A percentile compares a stretch with the other conserved stretches of the same genome.
These are phyloP conservation scores for Piper longum DNA, from an alignment of 164 flowering plant genomes.

Conservation along the genomic window DNA sequence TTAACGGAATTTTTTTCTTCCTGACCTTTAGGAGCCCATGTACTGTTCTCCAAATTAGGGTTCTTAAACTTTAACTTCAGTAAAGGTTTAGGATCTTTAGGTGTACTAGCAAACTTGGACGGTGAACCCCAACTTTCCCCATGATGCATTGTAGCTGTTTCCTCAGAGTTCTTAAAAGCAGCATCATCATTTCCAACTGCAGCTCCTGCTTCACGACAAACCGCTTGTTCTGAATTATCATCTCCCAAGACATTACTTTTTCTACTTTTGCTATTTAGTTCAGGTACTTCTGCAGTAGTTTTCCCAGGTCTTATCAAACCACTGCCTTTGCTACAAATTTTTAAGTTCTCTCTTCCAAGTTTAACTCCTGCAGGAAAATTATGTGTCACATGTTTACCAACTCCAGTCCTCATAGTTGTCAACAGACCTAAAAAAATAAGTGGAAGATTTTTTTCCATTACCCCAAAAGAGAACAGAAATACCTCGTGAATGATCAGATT, in stretches of 20 bases:
- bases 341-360: slow-evolving; percentile 17
- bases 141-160: slow-evolving; percentile 9
- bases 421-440: no score
- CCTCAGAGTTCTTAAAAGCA: slow-evolving; percentile 22
- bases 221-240: slow-evolving; percentile 17
- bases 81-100: slow-evolving; percentile 59
- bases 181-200: slow-evolving; percentile 25
- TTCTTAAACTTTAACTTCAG: slow-evolving; percentile 76
- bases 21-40: slow-evolving; percentile 34
- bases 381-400: background rate
- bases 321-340: slow-evolving; percentile 29
- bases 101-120: slow-evolving; percentile 15
- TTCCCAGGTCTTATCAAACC: slow-evolving; percentile 42
- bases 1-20: slow-evolving; percentile 63
- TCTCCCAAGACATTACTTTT: slow-evolving; percentile 20
- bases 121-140: slow-evolving; percentile 16
- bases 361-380: slow-evolving; percentile 25
- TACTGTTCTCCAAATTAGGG: slow-evolving; percentile 36
- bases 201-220: slow-evolving; percentile 19
- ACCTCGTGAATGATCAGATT: slow-evolving; percentile 25
- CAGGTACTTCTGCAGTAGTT: slow-evolving; percentile 29
- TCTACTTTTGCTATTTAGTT: slow-evolving; percentile 17
- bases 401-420: background rate
- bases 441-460: background rate
- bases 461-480: background rate